These are phyloP conservation scores for Pigoraptor vietnamica DNA, from an alignment of 78 protist species.

Conservation along the genomic window DNA sequence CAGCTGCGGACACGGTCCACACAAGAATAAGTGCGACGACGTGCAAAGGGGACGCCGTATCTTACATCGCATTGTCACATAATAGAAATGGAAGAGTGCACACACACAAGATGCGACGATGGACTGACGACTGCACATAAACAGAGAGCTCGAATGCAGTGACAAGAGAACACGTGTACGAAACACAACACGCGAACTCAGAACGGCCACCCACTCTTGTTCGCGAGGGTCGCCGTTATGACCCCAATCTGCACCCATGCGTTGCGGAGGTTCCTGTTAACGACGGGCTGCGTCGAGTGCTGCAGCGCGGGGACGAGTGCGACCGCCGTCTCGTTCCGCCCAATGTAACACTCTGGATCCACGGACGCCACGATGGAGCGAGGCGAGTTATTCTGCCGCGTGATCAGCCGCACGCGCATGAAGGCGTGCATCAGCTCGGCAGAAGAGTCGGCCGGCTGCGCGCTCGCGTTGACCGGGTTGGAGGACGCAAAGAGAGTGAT, in stretches of 20 bases:
- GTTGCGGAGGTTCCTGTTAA: not conserved
- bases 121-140: too few species aligned
- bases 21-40: too few species aligned
- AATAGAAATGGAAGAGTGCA: too few species aligned
- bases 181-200: too few species aligned
- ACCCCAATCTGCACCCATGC: not conserved
- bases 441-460: not conserved
- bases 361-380: not conserved
- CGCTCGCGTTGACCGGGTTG: not conserved
- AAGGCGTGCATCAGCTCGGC: not conserved
- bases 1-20: too few species aligned
- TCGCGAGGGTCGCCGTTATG: not conserved
- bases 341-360: not conserved
- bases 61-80: too few species aligned
- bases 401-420: too few species aligned
- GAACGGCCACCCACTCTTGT: not conserved
- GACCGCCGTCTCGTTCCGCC: not conserved
- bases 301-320: not conserved
- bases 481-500: not conserved
- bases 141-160: too few species aligned
- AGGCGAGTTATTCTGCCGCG: not conserved
- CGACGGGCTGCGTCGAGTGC: not conserved
- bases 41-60: too few species aligned
- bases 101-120: too few species aligned
- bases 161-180: too few species aligned